Conservation (phyloP, 306 rosid genomes). For the Rosa multiflora region DNA sequence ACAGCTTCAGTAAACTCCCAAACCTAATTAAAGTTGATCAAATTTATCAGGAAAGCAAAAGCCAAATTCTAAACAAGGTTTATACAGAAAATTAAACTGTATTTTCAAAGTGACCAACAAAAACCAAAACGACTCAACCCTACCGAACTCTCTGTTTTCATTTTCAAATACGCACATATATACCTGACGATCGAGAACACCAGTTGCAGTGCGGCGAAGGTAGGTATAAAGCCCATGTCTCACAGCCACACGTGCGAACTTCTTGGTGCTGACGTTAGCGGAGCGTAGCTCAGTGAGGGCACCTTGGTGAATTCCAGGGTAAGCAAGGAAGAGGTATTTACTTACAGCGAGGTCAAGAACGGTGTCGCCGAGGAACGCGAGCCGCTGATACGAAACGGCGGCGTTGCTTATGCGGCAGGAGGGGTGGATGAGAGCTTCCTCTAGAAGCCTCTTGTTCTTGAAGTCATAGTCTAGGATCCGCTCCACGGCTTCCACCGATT, state of each 20-base stretch:
- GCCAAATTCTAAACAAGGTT: not conserved
- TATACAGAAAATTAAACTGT: no score
- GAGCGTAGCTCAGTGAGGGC: conserved; percentile 59
- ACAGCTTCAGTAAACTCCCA: conserved; percentile 48
- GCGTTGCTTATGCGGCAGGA: conserved; percentile 26
- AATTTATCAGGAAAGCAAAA: not conserved
- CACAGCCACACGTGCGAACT: conserved; percentile 74
- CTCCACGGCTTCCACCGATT: conserved; percentile 32
- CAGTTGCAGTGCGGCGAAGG: conserved; percentile 41
- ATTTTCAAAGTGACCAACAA: no score
- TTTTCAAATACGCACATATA: no score
- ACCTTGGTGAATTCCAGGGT: conserved; percentile 46
- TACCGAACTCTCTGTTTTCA: no score
- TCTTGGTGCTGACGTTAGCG: conserved; percentile 71
- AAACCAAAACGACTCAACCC: no score
- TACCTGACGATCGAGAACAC: conserved; percentile 32
- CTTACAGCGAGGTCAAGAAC: conserved; percentile 44
- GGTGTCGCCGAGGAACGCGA: conserved; percentile 73
- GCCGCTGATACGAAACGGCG: conserved; percentile 42
- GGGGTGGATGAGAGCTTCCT: conserved; percentile 70
- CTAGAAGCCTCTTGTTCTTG: conserved; percentile 48
- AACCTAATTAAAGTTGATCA: conserved; percentile 27
- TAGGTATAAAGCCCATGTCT: conserved; percentile 42
- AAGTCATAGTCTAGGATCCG: conserved; percentile 36
- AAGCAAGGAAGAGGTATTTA: conserved; percentile 43